Percentiles rank a stretch among this genome's conserved stretches.
Conservation (phyloP, 345 rosid genomes). For the Cardamine chenopodiifolia region DNA sequence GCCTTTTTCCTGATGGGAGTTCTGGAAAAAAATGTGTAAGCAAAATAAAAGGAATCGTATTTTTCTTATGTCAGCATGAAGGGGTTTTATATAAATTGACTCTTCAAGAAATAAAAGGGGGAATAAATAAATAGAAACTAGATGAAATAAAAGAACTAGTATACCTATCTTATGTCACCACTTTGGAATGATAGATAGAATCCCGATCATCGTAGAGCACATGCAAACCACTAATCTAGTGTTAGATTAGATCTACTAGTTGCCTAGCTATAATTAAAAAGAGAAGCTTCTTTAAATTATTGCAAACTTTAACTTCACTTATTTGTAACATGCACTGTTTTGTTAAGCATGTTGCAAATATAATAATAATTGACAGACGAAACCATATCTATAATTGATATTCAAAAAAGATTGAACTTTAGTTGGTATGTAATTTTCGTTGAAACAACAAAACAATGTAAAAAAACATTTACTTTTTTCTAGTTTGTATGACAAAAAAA, state of each 20-base stretch:
- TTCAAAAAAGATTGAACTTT: not conserved
- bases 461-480: not conserved
- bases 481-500: too few relatives aligned
- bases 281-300: slow-evolving; percentile 22
- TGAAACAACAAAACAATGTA: not conserved
- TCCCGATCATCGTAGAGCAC: slow-evolving; percentile 13
- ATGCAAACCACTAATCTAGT: slow-evolving; percentile 30
- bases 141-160: too few relatives aligned
- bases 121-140: not conserved
- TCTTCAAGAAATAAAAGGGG: not conserved
- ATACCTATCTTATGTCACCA: slow-evolving; percentile 13
- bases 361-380: not conserved
- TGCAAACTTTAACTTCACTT: not conserved
- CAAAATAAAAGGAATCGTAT: not conserved
- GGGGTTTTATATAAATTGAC: not conserved
- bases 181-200: not conserved
- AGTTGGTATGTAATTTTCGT: not conserved
- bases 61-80: slow-evolving; percentile 1
- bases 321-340: not conserved
- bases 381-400: not conserved
- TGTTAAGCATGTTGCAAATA: not conserved
- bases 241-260: slow-evolving; percentile 25
- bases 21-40: not conserved
- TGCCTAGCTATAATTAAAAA: slow-evolving; percentile 22
- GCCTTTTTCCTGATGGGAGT: not conserved